Evolutionary conservation across 2,329 filamentous ascomycete species (phyloP), one percentile per base, ranked within the genome.

Genomic region (Torrubiellomyces zombiae): DNA sequence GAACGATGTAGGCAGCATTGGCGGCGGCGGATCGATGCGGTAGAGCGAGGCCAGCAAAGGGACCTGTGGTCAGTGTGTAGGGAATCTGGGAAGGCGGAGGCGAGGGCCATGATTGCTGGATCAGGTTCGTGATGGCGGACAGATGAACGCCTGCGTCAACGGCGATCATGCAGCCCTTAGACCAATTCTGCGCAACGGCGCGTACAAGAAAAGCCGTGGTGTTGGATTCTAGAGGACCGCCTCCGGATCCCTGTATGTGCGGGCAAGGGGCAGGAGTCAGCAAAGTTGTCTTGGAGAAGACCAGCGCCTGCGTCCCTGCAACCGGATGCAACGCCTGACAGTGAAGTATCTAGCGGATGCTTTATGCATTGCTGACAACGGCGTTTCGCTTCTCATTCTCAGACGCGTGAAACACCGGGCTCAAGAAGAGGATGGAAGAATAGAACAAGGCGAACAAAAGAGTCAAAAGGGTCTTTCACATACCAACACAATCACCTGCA

Each of bases 61-160:
- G 79, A 0, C 85, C 83, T 0, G 59, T 47, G 6, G 66, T 55
- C 6, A 78, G 58, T 4, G 55, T 70, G 34, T 72, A 58, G 1
- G 66, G 63, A 21, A 36, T 25, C 4, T 26, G 28, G 14, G 30
- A 19, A 9, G 46, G 45, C 2, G 38, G 30, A n/a, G 43, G 38
- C 21, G 39, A 41, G 3, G 53, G 51, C 10, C 63, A 49, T 3
- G 58, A 57, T n/a, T 58, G 46, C 32, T 82, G 63, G 14, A 98
- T 60, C 23, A 92, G 78, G 23, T 68, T 65, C n/a, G 71, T 70
- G 28, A 98, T 93, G 28, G 81, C 73, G 15, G 80, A 73, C 20
- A 98, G 66, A 47, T 94, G 79, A 16, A 85, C 81, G 23, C 89
- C 89, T 7, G 83, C 85, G 56, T 98, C 89, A 26, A 98, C 76